A percentile compares a stretch with the other conserved stretches of the same genome.
Evolutionary conservation across 2,329 filamentous ascomycete genomes (phyloP).

Genomic region (Simplicillium sp.): DNA sequence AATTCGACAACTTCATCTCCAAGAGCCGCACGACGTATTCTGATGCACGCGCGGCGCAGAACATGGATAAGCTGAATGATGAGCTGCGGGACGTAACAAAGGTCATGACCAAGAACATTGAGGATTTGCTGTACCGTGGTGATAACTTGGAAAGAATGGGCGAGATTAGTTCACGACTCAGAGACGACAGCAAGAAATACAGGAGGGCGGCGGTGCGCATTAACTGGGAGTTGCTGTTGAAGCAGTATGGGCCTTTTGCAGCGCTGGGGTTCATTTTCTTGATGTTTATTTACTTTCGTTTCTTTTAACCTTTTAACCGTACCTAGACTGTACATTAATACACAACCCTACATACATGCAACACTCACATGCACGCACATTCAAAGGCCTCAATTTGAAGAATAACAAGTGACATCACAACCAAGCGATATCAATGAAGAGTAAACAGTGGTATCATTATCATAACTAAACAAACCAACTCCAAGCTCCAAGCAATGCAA

Average conservation of each 20-base stretch:
- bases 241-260: conserved; percentile 92
- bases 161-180: conserved; percentile 76
- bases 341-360: not conserved
- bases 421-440: too few species aligned
- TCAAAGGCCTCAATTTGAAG: too few species aligned
- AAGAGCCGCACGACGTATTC: conserved; percentile 91
- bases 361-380: too few species aligned
- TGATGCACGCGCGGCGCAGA: conserved; percentile 81
- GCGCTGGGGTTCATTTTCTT: conserved; percentile 74
- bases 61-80: conserved; percentile 91
- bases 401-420: too few species aligned
- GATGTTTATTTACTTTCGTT: conserved; percentile 84
- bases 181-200: conserved; percentile 94
- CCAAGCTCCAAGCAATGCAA: conserved; percentile 1
- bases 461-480: conserved; percentile 12
- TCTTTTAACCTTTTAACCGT: conserved; percentile 56
- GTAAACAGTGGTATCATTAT: not conserved
- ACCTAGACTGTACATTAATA: not conserved
- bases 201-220: conserved; percentile 85
- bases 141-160: conserved; percentile 96
- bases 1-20: conserved; percentile 95
- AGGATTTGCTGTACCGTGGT: conserved; percentile 89
- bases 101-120: conserved; percentile 99
- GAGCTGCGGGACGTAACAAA: conserved; percentile 96
- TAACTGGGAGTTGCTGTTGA: conserved; percentile 93